Base-by-base conservation (phyloP, 192 early-diverging fungal species). In the Coemansia sp. region DNA sequence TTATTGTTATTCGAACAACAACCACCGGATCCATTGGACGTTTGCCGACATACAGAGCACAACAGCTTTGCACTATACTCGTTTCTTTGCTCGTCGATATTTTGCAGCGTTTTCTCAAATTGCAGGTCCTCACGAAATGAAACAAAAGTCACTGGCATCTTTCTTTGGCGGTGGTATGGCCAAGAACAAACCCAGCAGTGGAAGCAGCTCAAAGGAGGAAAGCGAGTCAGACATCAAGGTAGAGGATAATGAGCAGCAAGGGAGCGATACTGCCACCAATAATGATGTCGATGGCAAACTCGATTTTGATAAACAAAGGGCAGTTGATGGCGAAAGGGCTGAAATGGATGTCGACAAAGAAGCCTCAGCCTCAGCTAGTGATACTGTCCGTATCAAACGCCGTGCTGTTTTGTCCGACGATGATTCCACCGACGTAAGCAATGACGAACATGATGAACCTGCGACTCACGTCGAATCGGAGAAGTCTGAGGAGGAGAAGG, bases 161-260 rank as follows among this genome's bases (percentile, higher is more conserved):
- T 79, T 79, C 37, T 79, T 79, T 61, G 33, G 60, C 7, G 61
- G 67, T 2, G 76, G 67, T 18, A 75, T 69, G 59, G 37, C 13
- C 42, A 75, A 74, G 37, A 23, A 7, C 46, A 58, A 53, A 6
- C n/a, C 16, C 35, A 68, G 30, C 45, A 59, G 30, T 57, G 10
- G 15, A 13, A 21, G 20, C 6, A n/a, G 8, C 43, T 13, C 43
- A 4, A 18, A 46, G 3, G 15, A 46, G 20, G 43, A 13, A 7
- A 46, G 43, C 7, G 18, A 18, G 7, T 46, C 43, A 20, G 18
- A 46, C 3, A 13, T 15, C 10, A 18, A 46, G 20, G 43, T 8
- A 8, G 16, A 5, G 43, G 20, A 20, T 37, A 12, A 12, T 12
- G 35, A 7, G n/a, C 10, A 48, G 5, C 35, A n/a, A 31, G 55